Evolutionary conservation across 176 grass and related monocot species (phyloP).

Genomic region (Thinopyrum elongatum): DNA sequence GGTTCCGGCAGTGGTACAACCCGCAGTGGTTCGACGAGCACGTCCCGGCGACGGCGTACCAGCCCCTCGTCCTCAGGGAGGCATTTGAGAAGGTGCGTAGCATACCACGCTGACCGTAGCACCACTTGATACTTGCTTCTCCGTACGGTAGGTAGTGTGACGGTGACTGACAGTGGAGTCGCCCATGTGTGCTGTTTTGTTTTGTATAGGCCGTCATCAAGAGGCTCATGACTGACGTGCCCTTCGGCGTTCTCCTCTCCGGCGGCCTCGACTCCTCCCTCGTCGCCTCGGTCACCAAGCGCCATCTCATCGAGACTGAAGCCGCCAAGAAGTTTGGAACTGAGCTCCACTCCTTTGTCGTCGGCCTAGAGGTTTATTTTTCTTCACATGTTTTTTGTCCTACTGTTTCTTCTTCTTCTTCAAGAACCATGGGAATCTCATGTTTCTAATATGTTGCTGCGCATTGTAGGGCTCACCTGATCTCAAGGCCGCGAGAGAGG

Average conservation of each 20-base stretch:
- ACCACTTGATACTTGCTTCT: background rate
- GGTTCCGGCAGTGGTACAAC: slow-evolving; percentile 80
- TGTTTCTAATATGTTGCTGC: background rate
- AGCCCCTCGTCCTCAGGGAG: slow-evolving; percentile 62
- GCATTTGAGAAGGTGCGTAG: slow-evolving; percentile 81
- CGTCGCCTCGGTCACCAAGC: slow-evolving; percentile 79
- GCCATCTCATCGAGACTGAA: slow-evolving; percentile 84
- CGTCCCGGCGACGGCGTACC: slow-evolving; percentile 55
- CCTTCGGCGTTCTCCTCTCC: slow-evolving; percentile 88
- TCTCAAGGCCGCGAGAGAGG: slow-evolving; percentile 78
- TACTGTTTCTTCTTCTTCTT: background rate
- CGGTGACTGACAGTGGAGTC: background rate
- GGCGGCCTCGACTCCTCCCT: slow-evolving; percentile 93
- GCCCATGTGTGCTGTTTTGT: slow-evolving; percentile 19
- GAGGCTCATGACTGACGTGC: slow-evolving; percentile 96
- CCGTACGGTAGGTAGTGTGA: background rate
- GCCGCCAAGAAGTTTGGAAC: slow-evolving; percentile 80
- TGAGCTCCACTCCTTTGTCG: slow-evolving; percentile 94
- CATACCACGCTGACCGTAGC: background rate
- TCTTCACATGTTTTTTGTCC: background rate
- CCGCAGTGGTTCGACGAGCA: slow-evolving; percentile 72
- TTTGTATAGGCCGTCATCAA: slow-evolving; percentile 71
- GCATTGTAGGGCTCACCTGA: slow-evolving; percentile 79
- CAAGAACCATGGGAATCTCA: background rate
- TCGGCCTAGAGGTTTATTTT: slow-evolving; percentile 72